Conservation (phyloP, 495 filamentous ascomycete species). For the Aspergillus nanangensis region DNA sequence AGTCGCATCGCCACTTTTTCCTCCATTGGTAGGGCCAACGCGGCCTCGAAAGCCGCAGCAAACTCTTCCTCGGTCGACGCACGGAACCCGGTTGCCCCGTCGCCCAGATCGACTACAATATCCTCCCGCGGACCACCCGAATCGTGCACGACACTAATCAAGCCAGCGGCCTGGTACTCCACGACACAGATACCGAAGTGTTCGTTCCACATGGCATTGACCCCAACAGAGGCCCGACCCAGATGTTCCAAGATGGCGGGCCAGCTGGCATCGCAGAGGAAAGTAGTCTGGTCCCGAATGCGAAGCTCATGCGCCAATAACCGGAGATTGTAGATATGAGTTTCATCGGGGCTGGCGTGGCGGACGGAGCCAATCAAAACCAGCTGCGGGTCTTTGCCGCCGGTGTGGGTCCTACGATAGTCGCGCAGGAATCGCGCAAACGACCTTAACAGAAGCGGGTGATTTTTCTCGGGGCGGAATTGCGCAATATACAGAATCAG, state of each 20-base stretch:
- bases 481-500: conserved; percentile 89
- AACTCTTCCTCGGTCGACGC: conserved; percentile 74
- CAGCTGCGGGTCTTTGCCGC: conserved; percentile 40
- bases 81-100: conserved; percentile 78
- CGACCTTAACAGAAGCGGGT: conserved; percentile 73
- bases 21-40: conserved; percentile 59
- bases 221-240: conserved; percentile 67
- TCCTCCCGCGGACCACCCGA: conserved; percentile 88
- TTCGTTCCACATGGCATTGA: conserved; percentile 99
- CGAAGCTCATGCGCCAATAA: conserved; percentile 83
- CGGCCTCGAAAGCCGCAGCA: conserved; percentile 71
- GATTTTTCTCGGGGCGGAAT: conserved; percentile 96
- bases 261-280: conserved; percentile 87
- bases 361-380: conserved; percentile 86
- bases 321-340: conserved; percentile 85
- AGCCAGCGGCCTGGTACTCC: conserved; percentile 92
- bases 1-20: conserved; percentile 67
- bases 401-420: conserved; percentile 42
- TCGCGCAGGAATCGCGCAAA: conserved; percentile 67
- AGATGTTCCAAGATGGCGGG: conserved; percentile 77
- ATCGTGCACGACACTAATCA: conserved; percentile 88
- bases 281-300: conserved; percentile 77
- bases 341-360: conserved; percentile 71
- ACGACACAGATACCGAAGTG: conserved; percentile 98
- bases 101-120: conserved; percentile 78